phyloP scores from a whole-genome alignment of 2,329 filamentous ascomycete species.

The Hymenoscyphus scutula region DNA sequence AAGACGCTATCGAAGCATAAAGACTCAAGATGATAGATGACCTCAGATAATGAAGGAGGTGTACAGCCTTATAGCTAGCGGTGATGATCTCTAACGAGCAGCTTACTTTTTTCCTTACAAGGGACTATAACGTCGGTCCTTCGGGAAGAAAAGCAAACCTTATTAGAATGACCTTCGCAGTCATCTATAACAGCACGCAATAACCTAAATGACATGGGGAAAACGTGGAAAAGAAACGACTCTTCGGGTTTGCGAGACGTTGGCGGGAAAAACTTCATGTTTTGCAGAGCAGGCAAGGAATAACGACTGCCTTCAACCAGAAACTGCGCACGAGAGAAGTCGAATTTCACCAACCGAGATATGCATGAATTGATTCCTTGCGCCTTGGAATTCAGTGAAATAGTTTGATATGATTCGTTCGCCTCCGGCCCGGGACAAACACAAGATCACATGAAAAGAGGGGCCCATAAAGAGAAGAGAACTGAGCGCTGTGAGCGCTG shows the following conservation, averaged over 20 bases:
- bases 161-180: not conserved
- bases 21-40: not conserved
- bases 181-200: not conserved
- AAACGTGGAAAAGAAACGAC: not conserved
- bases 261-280: not conserved
- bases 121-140: not conserved
- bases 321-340: not conserved
- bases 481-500: not conserved
- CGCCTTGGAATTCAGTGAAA: not conserved
- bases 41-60: not conserved
- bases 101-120: not conserved
- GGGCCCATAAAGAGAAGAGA: not conserved
- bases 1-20: not conserved
- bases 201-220: not conserved
- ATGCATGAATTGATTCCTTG: not conserved
- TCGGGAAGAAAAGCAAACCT: not conserved
- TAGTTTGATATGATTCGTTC: too few species aligned
- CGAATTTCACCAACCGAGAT: not conserved
- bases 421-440: too few species aligned
- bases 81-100: not conserved
- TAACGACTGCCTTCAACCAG: not conserved
- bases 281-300: not conserved
- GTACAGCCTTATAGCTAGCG: conserved; percentile 1
- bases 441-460: too few species aligned
- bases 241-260: not conserved